Base-by-base conservation (phyloP, 345 rosid species). In the Cardamine resedifolia region DNA sequence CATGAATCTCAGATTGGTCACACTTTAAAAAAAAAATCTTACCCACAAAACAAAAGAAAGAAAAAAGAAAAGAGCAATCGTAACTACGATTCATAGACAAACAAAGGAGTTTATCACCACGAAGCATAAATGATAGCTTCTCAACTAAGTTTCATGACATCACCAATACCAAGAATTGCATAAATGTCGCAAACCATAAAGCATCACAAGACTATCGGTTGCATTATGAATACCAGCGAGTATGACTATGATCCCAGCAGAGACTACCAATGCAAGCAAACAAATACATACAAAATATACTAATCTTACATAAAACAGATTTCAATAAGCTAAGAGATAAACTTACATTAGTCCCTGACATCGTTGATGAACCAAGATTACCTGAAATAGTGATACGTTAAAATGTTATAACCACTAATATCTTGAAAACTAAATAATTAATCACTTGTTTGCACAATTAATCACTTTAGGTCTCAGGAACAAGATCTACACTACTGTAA, bases 301-400 rank as follows among this genome's bases (percentile, higher is more conserved):
- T 5, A 50, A n/a, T 20, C 70, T 18, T 18, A 16, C 62, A 41
- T 18, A 24, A 51, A 51, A 52, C 4, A 52, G 5, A 15, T 24
- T 39, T 14, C 45, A 44, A 47, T 33, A n/a, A 56, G 58, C 14
- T 45, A 36, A 47, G 15, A 63, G 27, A 47, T 65, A 33, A 44
- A 56, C 77, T 66, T 66, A 73, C 77, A 73, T 73, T 49, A 65
- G 27, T n/a, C 28, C 77, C 71, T 31, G 77, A 28, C 77, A 73
- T 73, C 38, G 72, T 66, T 48, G 44, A 34, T 34, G 52, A 66
- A 23, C 58, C 38, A 65, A 73, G 16, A 24, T 73, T 56, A 65
- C 72, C 77, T 73, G 77, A 66, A 65, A 73, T 7, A 38, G 30
- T 45, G 18, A 56, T 31, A 55, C 47, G 1, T 16, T 1, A 45